Base-by-base conservation (phyloP, 75 land plant species). In the Pseudotsuga menziesii region DNA sequence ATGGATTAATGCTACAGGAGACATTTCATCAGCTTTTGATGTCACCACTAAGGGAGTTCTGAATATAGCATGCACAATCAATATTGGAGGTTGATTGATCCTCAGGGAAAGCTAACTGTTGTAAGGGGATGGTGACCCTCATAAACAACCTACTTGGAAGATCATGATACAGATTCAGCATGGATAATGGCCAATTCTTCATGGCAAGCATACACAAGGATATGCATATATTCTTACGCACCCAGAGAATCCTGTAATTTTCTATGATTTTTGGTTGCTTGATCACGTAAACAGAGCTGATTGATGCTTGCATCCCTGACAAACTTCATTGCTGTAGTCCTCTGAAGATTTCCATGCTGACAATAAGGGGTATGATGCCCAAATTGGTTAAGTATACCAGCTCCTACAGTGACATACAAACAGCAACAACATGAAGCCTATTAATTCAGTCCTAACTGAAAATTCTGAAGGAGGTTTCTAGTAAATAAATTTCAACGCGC, bases 121-220 rank as follows among this genome's bases (percentile, higher is more conserved):
- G 95, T 93, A 4, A 69, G 88, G 85, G 95, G 93, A 32, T 93
- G 93, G 95, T 93, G 95, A 93, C 93, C 95, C 12, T 93, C 95
- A 56, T 87, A 93, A 71, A 91, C 95, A 58, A 93, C 95, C 1
- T 93, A 90, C 78, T 74, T 92, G 59, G 95, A 92, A 80, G 90
- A 92, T 76, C 95, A 92, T 83, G 95, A 92, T 67, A 93, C 95
- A 14, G 95, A 93, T 36, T 93, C 95, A 5, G 90, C 95, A 12
- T 93, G 95, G 95, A 57, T 92, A 92, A 70, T 92, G 95, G 95
- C 88, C 89, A 66, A 90, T 92, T 78, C 92, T 93, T 29, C 78
- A 90, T 12, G 95, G 84, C 15, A 92, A 92, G 79, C 81, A 82
- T 26, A 81, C 76, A 72, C 92, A 90, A 79, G 95, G 95, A 64